phyloP scores from a whole-genome alignment of 2,329 filamentous ascomycete genomes.

The Colletotrichum orchidophilum region DNA sequence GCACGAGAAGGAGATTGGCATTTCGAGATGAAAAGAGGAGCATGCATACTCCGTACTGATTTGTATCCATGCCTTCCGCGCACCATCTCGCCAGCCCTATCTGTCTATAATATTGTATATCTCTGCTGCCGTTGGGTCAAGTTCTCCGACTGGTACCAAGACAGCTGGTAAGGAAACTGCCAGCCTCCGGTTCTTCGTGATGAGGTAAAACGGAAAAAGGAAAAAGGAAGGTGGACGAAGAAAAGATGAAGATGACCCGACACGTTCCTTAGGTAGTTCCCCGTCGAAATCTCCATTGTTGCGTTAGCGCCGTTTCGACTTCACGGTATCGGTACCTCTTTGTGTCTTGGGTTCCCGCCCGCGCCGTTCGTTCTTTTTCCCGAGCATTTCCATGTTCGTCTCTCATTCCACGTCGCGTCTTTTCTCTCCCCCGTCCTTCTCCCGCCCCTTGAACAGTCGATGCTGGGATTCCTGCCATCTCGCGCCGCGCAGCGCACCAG shows the following conservation, averaged over 20 bases:
- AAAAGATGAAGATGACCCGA: background rate
- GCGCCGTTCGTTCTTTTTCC: slow-evolving; percentile 11
- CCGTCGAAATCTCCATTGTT: slow-evolving; percentile 24
- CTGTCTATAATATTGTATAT: background rate
- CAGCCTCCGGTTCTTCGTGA: background rate
- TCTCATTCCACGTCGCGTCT: background rate
- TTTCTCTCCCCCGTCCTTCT: background rate
- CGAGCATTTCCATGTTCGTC: slow-evolving; percentile 13
- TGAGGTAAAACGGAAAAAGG: background rate
- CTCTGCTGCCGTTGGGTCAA: background rate
- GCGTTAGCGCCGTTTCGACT: slow-evolving; percentile 28
- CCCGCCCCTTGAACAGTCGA: background rate
- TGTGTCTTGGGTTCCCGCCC: slow-evolving; percentile 18
- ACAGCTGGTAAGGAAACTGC: background rate
- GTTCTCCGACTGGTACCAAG: background rate
- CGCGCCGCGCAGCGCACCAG: background rate
- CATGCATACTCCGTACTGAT: background rate
- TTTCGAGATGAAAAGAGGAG: slow-evolving; percentile 1
- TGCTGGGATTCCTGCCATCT: background rate
- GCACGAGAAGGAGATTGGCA: slow-evolving; percentile 12
- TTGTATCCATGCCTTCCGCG: background rate
- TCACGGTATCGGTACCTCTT: slow-evolving; percentile 21
- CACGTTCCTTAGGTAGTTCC: background rate
- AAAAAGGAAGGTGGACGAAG: background rate
- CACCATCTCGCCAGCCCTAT: background rate